phyloP scores from a whole-genome alignment of 2,329 filamentous ascomycete species.

The Hysterium pulicare region DNA sequence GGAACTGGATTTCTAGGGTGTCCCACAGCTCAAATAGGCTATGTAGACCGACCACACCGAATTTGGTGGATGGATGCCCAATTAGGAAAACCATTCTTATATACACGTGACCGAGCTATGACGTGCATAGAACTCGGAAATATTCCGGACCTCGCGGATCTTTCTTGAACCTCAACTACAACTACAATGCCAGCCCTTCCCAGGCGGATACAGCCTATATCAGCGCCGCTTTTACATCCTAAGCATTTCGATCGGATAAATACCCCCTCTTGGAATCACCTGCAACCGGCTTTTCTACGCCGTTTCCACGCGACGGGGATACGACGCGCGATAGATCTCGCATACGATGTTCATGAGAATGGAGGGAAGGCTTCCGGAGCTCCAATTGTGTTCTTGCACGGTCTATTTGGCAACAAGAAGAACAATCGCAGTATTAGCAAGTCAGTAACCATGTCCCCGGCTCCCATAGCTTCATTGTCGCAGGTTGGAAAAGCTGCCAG shows the following conservation, averaged over 20 bases:
- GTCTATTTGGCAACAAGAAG: conserved; percentile 90
- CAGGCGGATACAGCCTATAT: not conserved
- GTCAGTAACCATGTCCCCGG: conserved; percentile 55
- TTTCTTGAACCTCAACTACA: no score
- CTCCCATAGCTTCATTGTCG: not conserved
- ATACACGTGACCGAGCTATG: no score
- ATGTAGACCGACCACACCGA: no score
- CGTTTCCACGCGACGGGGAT: conserved; percentile 25
- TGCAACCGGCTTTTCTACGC: conserved; percentile 6
- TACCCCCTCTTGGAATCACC: no score
- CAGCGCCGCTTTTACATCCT: conserved; percentile 1
- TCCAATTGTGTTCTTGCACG: conserved; percentile 86
- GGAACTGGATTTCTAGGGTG: no score
- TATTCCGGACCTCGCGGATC: no score
- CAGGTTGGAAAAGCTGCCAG: no score
- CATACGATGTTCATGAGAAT: conserved; percentile 34
- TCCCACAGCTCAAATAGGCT: no score
- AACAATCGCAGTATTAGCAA: conserved; percentile 95
- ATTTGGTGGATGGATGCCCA: no score
- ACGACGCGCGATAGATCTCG: conserved; percentile 26
- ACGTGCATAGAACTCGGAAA: no score
- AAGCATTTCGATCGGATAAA: conserved; percentile 2
- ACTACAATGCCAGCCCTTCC: not conserved
- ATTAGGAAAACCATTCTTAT: no score
- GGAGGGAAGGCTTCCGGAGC: conserved; percentile 37